These are phyloP conservation scores for Nidularia pulvinata DNA, from an alignment of 768 basidiomycete genomes.

Conservation along the genomic window DNA sequence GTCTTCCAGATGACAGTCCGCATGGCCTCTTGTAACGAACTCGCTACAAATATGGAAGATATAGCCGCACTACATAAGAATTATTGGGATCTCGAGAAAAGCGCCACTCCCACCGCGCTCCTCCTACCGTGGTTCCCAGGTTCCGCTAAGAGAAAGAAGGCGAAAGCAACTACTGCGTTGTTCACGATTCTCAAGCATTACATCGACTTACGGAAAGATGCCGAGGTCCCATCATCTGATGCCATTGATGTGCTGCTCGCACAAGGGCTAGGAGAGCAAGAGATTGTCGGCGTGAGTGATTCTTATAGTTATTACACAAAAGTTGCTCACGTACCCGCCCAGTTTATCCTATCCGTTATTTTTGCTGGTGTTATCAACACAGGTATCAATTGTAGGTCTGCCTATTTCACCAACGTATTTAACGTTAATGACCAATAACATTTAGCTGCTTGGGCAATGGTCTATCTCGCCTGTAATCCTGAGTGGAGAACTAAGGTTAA, in stretches of 20 bases:
- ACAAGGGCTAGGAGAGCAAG: constrained; percentile 20
- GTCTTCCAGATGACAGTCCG: constrained; percentile 33
- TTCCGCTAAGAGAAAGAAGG: constrained; percentile 21
- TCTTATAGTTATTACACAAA: background rate
- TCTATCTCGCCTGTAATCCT: constrained; percentile 26
- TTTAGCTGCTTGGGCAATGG: constrained; percentile 32
- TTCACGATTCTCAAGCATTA: constrained; percentile 19
- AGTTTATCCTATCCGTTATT: constrained; percentile 29
- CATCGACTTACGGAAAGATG: constrained; percentile 21
- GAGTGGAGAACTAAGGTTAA: constrained; percentile 29
- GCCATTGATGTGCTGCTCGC: constrained; percentile 31
- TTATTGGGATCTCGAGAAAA: constrained; percentile 29
- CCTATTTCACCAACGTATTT: background rate
- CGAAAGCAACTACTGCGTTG: constrained; percentile 24
- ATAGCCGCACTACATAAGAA: constrained; percentile 17
- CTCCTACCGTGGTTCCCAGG: constrained; percentile 33
- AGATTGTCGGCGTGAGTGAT: constrained; percentile 19
- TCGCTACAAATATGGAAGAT: constrained; percentile 20
- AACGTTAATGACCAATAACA: background rate
- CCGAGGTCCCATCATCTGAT: constrained; percentile 19
- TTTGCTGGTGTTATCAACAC: constrained; percentile 35
- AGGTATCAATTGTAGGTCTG: constrained; percentile 24
- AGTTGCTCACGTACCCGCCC: background rate
- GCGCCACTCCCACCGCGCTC: constrained; percentile 25
- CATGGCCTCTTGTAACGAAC: constrained; percentile 29